Percentiles rank a stretch among this genome's conserved stretches.
These are phyloP conservation scores for Penicillium sp. DNA, from an alignment of 2,329 filamentous ascomycete genomes.

Conservation along the genomic window DNA sequence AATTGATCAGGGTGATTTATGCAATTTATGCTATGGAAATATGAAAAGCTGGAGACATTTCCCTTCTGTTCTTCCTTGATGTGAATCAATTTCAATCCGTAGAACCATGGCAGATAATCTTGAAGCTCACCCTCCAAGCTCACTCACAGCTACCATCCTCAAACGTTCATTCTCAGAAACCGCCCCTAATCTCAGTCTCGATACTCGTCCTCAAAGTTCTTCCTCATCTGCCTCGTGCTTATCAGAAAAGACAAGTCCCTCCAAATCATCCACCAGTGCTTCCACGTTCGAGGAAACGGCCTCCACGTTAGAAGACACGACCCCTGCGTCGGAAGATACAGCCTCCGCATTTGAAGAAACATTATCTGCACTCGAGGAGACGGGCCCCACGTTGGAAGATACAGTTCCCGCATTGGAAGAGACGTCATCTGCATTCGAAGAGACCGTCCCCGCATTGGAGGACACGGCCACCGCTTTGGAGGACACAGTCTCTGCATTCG, in stretches of 20 bases:
- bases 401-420: background rate
- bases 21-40: background rate
- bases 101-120: background rate
- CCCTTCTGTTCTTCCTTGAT: background rate
- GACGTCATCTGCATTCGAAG: background rate
- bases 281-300: background rate
- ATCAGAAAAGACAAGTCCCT: background rate
- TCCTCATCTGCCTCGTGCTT: background rate
- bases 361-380: background rate
- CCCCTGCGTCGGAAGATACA: background rate
- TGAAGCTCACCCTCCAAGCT: background rate
- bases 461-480: no score
- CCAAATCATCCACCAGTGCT: background rate
- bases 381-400: background rate
- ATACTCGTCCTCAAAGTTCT: background rate
- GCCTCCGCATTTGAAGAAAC: background rate
- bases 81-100: background rate
- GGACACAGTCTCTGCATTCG: no score
- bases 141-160: background rate
- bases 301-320: background rate
- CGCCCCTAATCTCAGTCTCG: background rate
- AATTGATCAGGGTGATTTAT: background rate
- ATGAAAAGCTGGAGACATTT: background rate
- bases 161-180: background rate
- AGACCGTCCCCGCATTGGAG: background rate